A percentile compares a stretch with the other conserved stretches of the same genome.
phyloP scores from a whole-genome alignment of 169 alveolate species.

The Plasmodium cynomolgi region DNA sequence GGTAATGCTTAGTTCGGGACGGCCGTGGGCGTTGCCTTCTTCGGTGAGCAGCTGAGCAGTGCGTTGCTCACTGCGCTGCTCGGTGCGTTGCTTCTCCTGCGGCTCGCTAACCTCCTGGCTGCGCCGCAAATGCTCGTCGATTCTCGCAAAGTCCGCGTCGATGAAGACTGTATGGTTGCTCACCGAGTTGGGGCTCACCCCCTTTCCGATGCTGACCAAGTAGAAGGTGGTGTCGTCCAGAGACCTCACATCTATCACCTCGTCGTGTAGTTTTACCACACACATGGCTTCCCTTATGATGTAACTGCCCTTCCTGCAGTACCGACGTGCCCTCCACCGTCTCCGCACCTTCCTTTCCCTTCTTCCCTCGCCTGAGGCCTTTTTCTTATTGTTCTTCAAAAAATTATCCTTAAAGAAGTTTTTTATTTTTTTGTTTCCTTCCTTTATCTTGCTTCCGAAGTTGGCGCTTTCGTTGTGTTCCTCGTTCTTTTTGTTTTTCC shows the following conservation, averaged over 20 bases:
- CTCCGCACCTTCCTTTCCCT: not conserved
- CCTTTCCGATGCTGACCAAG: slow-evolving; percentile 49
- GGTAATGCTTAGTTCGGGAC: not conserved
- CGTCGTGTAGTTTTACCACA: slow-evolving; percentile 42
- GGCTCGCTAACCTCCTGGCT: not conserved
- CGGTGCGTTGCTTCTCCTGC: not conserved
- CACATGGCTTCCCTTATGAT: slow-evolving; percentile 67
- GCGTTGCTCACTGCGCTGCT: not conserved
- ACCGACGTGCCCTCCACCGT: not conserved
- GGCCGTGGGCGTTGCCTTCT: not conserved
- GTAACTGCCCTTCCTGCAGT: slow-evolving; percentile 18
- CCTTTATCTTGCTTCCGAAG: slow-evolving; percentile 34
- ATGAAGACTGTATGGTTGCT: slow-evolving; percentile 37
- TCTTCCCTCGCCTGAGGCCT: not conserved
- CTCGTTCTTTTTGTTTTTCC: slow-evolving; percentile 4
- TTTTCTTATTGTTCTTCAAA: slow-evolving; percentile 39
- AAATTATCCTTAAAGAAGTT: slow-evolving; percentile 56
- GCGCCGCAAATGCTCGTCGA: not conserved
- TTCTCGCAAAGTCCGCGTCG: slow-evolving; percentile 3
- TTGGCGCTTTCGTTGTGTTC: slow-evolving; percentile 3
- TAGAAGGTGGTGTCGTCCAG: slow-evolving; percentile 43
- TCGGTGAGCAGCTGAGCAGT: not conserved
- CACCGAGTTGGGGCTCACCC: slow-evolving; percentile 17
- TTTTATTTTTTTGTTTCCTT: slow-evolving; percentile 17
- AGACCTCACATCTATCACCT: slow-evolving; percentile 43